Evolutionary conservation across 306 rosid species (phyloP), one percentile per base, ranked within the genome.

Genomic region (Dalbergia cultrata): DNA sequence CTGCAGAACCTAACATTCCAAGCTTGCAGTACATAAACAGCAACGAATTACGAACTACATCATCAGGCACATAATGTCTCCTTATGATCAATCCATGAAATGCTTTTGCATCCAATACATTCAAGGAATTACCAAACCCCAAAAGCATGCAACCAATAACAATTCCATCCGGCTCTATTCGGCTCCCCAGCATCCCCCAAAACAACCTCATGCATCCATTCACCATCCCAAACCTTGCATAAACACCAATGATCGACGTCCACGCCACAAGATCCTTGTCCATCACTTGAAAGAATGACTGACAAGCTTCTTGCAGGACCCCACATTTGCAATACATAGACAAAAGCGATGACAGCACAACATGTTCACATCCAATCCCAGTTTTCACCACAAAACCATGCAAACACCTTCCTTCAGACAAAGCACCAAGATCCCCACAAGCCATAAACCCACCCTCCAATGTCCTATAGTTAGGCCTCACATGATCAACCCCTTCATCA

Each of bases 391-490:
- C 88, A 69, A 92, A 86, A 43, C 92, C 81, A 62, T 92, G 98
- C 57, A 92, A 85, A 83, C 93, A 91, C 82, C 70, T 87, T 14
- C 95, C 98, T 80, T 83, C 84, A 16, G 63, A 70, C 52, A 92
- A 56, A 84, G 88, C 90, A 78, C 80, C 83, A 11, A 91, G 39
- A 81, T 84, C 71, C 50, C 89, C 93, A 72, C 98, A 94, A 83
- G 95, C 97, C 70, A 90, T 88, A 82, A 94, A 77, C 62, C 98
- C 97, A 58, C 87, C 92, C 72, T 90, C 95, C 67, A 92, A 61
- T 33, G 98, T 94, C 72, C 95, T 87, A 67, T 76, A 84, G 70
- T 87, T 89, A 3, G 95, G 97, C 68, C 76, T 85, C 76, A 77
- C 90, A 64, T 6, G n/a, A 50, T 44, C 84, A 45, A 53, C 84